Percentiles rank a stretch among this genome's conserved stretches.
These are phyloP conservation scores for Stenogyne calaminthoides DNA, from an alignment of 305 asterid species.

Conservation along the genomic window DNA sequence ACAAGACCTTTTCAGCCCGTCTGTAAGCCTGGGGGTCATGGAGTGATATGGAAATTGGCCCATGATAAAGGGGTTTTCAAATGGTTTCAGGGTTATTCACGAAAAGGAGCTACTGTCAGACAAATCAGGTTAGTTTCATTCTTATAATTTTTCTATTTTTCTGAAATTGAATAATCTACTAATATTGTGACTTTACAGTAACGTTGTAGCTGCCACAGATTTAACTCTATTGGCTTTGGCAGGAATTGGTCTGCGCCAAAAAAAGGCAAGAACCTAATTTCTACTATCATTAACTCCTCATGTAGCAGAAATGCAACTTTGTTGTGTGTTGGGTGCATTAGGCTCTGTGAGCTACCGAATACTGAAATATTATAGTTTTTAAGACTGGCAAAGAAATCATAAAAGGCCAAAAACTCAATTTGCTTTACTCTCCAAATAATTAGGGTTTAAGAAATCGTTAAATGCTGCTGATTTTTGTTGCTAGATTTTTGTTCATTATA, in stretches of 20 bases:
- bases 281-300: constrained; percentile 18
- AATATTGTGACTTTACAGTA: constrained; percentile 67
- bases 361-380: constrained; percentile 10
- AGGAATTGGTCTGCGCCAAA: constrained; percentile 88
- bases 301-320: constrained; percentile 28
- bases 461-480: constrained; percentile 14
- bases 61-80: constrained; percentile 90
- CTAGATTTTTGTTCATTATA: constrained; percentile 1
- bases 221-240: constrained; percentile 92
- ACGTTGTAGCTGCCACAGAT: constrained; percentile 98
- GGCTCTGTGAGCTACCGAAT: constrained; percentile 21
- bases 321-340: constrained; percentile 10
- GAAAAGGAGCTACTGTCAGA: constrained; percentile 96
- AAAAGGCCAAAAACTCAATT: constrained; percentile 14
- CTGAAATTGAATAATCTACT: constrained; percentile 38
- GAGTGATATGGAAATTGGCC: constrained; percentile 99
- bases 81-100: constrained; percentile 76
- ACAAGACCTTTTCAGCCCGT: constrained; percentile 68
- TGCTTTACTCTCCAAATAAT: constrained; percentile 15
- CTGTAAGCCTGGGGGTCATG: constrained; percentile 99
- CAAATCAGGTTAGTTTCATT: constrained; percentile 77
- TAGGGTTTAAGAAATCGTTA: constrained; percentile 13
- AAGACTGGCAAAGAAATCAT: constrained; percentile 14
- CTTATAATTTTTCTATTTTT: constrained; percentile 18
- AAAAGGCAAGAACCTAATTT: constrained; percentile 61